Conservation (phyloP, 768 basidiomycete genomes). For the Nidularia sp. region DNA sequence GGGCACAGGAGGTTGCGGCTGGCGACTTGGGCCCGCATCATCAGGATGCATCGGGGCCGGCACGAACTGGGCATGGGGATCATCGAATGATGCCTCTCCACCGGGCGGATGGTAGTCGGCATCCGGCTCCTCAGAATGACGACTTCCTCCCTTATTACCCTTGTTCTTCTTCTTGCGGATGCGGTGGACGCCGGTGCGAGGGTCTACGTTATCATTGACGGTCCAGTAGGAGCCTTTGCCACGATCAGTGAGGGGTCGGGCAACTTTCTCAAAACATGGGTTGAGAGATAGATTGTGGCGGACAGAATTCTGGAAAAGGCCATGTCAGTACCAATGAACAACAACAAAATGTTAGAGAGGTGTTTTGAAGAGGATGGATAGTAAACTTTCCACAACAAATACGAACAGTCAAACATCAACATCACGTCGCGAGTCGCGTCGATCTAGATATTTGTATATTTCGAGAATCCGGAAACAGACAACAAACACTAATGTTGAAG, state of each 20-base stretch:
- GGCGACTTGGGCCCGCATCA: constrained; percentile 57
- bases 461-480: constrained; percentile 3
- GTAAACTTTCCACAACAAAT: constrained; percentile 51
- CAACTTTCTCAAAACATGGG: constrained; percentile 88
- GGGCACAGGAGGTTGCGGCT: constrained; percentile 36
- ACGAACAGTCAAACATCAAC: constrained; percentile 62
- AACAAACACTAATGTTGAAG: constrained; percentile 2
- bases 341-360: constrained; percentile 12
- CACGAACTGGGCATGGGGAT: constrained; percentile 53
- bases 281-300: constrained; percentile 88
- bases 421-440: constrained; percentile 50
- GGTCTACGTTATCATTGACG: constrained; percentile 86
- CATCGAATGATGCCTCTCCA: constrained; percentile 44
- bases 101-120: constrained; percentile 57
- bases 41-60: constrained; percentile 58
- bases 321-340: constrained; percentile 18
- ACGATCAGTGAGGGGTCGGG: constrained; percentile 83
- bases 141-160: constrained; percentile 31
- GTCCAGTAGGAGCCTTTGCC: constrained; percentile 94
- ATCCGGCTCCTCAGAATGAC: constrained; percentile 56
- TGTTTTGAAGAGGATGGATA: constrained; percentile 24
- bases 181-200: constrained; percentile 84
- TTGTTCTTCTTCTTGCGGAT: constrained; percentile 85
- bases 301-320: constrained; percentile 68
- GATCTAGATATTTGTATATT: constrained; percentile 13